phyloP scores from a whole-genome alignment of 192 early-diverging fungal genomes.

The Coemansia sp. region DNA sequence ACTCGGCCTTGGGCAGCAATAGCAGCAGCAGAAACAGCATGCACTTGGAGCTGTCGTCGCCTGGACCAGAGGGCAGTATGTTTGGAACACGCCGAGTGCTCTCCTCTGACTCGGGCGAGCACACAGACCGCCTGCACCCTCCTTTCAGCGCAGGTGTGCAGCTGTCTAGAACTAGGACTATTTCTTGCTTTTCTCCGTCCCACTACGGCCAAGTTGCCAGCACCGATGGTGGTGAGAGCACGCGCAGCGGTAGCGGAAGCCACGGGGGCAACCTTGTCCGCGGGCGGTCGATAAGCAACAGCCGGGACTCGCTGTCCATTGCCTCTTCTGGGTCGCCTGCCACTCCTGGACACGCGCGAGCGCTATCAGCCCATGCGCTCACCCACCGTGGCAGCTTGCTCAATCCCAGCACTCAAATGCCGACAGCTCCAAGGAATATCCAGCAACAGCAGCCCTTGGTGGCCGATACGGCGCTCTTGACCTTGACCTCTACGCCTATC shows the following conservation, averaged over 20 bases:
- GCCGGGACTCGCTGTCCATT: slow-evolving; percentile 1
- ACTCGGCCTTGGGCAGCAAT: neutral
- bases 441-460: neutral
- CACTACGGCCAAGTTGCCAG: neutral
- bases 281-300: slow-evolving; percentile 1
- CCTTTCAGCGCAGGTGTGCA: neutral
- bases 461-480: neutral
- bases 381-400: slow-evolving; percentile 34
- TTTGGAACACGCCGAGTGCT: neutral
- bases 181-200: neutral
- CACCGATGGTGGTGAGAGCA: neutral
- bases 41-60: neutral
- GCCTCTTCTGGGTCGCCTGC: neutral
- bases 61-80: neutral
- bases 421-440: neutral
- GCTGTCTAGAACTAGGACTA: slow-evolving; percentile 3
- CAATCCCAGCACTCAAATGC: slow-evolving; percentile 10
- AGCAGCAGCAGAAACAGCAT: slow-evolving; percentile 3
- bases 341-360: neutral
- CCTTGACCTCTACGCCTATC: neutral
- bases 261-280: neutral
- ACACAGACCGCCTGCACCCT: neutral
- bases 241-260: neutral
- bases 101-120: neutral
- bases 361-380: slow-evolving; percentile 2